Evolutionary conservation across 2,329 filamentous ascomycete genomes (phyloP), one percentile per base, ranked within the genome.

Genomic region (Cercospora sp.): DNA sequence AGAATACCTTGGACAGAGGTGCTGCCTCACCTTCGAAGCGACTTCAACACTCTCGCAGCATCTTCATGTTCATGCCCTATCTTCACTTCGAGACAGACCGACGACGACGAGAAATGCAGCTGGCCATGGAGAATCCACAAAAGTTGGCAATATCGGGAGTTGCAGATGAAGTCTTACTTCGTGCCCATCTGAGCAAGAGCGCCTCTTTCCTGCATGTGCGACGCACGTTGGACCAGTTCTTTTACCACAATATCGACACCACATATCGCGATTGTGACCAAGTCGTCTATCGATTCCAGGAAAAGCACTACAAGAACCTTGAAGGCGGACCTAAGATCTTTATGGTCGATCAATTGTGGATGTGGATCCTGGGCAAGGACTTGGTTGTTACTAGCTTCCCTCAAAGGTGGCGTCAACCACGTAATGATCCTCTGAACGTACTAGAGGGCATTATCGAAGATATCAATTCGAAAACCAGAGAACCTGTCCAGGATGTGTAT

Each of bases 181-280:
- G 72, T 28, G 72, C 72, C 26, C 72, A 73, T 66, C 59, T 73
- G 16, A 69, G 66, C 55, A 72, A 70, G 53, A 69, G 67, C 1
- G 67, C 60, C 39, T 73, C 72, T 2, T 73, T 73, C 36, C 77
- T 88, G 1, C 88, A 90, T 74, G 83, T 88, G 0, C 84, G 88
- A 9, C 81, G 88, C 23, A 90, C 88, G 0, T 79, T 90, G 0
- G 88, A 90, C 72, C 88, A 90, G 65, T 90, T 87, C 75, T 89
- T 87, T 74, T 90, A 90, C 70, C 87, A 88, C 45, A 87, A 87
- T 58, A 87, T 87, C 62, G 85, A 89, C 70, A 90, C 88, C 0
- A 80, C 84, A 53, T 82, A 79, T 8, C 84, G 88, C 39, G 88
- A 90, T 70, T 80, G 81, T 33, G 87, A 90, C 71, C 88, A 90